Conservation (phyloP, 352 stramenopile genomes). For the Pythium plurisporium region DNA sequence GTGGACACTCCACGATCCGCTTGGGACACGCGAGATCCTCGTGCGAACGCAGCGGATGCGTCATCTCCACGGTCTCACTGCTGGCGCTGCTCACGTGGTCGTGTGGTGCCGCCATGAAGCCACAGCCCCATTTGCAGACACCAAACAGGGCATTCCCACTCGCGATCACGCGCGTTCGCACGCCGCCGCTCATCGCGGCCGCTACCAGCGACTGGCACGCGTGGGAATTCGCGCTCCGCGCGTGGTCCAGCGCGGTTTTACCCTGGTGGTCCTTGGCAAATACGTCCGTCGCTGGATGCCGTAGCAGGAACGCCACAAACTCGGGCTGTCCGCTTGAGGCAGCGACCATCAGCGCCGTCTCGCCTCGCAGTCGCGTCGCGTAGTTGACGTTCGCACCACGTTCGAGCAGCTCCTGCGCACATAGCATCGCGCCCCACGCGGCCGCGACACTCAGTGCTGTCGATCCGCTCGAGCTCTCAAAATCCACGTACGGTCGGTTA, state of each 20-base stretch:
- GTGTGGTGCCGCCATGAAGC: slow-evolving; percentile 37
- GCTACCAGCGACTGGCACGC: slow-evolving; percentile 33
- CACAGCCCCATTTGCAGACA: slow-evolving; percentile 64
- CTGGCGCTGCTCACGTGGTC: slow-evolving; percentile 24
- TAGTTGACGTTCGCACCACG: slow-evolving; percentile 51
- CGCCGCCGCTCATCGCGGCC: slow-evolving; percentile 38
- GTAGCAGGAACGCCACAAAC: slow-evolving; percentile 56
- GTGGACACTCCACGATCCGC: slow-evolving; percentile 42
- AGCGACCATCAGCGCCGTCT: slow-evolving; percentile 61
- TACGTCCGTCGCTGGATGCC: slow-evolving; percentile 32
- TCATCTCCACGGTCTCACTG: slow-evolving; percentile 24
- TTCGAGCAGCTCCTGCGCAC: slow-evolving; percentile 48
- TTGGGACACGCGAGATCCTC: slow-evolving; percentile 46
- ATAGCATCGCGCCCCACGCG: slow-evolving; percentile 41
- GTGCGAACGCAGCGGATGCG: slow-evolving; percentile 39
- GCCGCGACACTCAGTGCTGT: slow-evolving; percentile 48
- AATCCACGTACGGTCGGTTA: slow-evolving; percentile 59
- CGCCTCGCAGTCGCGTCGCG: slow-evolving; percentile 19
- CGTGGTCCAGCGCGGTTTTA: slow-evolving; percentile 45
- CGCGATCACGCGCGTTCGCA: slow-evolving; percentile 31
- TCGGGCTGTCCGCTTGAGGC: slow-evolving; percentile 38
- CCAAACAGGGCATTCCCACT: slow-evolving; percentile 38
- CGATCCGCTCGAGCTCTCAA: slow-evolving; percentile 42
- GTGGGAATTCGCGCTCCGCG: slow-evolving; percentile 24
- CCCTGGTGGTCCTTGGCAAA: slow-evolving; percentile 27